Percentiles rank a stretch among this genome's conserved stretches.
phyloP scores from a whole-genome alignment of 192 early-diverging fungal genomes.

The Dimargaris verticillata region DNA sequence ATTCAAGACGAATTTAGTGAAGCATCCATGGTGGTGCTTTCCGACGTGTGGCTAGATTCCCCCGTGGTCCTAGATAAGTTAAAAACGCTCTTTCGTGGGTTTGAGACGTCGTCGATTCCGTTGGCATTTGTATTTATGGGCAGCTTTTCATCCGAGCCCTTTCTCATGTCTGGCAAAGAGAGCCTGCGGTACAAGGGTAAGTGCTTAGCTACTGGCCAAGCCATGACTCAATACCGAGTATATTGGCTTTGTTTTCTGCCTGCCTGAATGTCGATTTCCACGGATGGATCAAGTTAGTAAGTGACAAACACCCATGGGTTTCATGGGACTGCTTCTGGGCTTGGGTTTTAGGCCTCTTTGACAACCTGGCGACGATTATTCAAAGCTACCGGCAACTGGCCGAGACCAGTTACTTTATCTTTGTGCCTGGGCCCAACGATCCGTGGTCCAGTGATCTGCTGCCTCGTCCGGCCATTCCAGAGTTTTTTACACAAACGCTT shows the following conservation, averaged over 20 bases:
- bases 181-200: constrained; percentile 37
- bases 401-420: constrained; percentile 49
- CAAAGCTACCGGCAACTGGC: constrained; percentile 20
- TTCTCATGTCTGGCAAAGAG: constrained; percentile 41
- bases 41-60: constrained; percentile 78
- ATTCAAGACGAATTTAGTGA: constrained; percentile 17
- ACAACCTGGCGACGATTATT: constrained; percentile 24
- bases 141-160: constrained; percentile 65
- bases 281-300: no score
- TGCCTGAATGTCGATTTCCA: no score
- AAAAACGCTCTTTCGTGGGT: constrained; percentile 55
- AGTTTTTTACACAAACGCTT: constrained; percentile 46
- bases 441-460: constrained; percentile 56
- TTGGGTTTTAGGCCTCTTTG: constrained; percentile 11
- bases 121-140: constrained; percentile 78
- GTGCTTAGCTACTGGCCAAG: no score
- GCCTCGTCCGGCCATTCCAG: constrained; percentile 59
- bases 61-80: constrained; percentile 60
- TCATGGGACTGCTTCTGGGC: no score
- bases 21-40: constrained; percentile 59
- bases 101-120: constrained; percentile 42
- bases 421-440: constrained; percentile 80
- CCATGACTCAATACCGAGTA: no score
- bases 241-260: no score
- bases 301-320: no score